Evolutionary conservation across 805 yeast genomes (phyloP).

Genomic region (Wickerhamiella brachini): DNA sequence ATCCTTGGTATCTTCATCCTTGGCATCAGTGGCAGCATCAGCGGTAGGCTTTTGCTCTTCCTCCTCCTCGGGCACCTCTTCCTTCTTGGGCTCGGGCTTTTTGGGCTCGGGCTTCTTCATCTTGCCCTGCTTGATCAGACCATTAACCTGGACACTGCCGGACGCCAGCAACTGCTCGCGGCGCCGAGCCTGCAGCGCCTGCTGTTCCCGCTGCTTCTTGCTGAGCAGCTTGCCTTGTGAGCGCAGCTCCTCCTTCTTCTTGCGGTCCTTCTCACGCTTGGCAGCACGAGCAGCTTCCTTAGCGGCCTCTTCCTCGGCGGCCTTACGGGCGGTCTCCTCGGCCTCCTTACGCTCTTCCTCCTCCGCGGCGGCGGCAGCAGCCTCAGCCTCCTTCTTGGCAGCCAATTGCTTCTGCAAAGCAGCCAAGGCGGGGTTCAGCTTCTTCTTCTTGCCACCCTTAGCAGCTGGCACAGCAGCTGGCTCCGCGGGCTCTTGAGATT

Average conservation of each 20-base stretch:
- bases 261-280: constrained; percentile 79
- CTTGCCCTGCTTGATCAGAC: constrained; percentile 33
- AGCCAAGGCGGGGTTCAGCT: constrained; percentile 81
- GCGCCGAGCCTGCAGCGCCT: constrained; percentile 73
- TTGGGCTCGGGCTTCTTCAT: constrained; percentile 23
- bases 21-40: neutral
- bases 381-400: constrained; percentile 75
- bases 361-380: constrained; percentile 56
- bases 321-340: constrained; percentile 34
- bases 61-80: neutral
- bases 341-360: constrained; percentile 48
- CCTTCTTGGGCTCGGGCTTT: constrained; percentile 17
- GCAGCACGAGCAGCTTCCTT: constrained; percentile 39
- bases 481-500: constrained; percentile 28
- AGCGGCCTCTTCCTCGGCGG: constrained; percentile 49
- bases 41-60: constrained; percentile 7
- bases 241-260: constrained; percentile 78
- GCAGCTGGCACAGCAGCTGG: constrained; percentile 12
- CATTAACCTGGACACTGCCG: constrained; percentile 56
- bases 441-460: constrained; percentile 50
- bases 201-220: constrained; percentile 90
- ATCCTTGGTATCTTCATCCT: constrained; percentile 8
- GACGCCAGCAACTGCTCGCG: constrained; percentile 69
- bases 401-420: constrained; percentile 84
- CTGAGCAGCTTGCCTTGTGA: constrained; percentile 92